phyloP scores from a whole-genome alignment of 2,329 filamentous ascomycete species.

The Xylaria polymorpha region DNA sequence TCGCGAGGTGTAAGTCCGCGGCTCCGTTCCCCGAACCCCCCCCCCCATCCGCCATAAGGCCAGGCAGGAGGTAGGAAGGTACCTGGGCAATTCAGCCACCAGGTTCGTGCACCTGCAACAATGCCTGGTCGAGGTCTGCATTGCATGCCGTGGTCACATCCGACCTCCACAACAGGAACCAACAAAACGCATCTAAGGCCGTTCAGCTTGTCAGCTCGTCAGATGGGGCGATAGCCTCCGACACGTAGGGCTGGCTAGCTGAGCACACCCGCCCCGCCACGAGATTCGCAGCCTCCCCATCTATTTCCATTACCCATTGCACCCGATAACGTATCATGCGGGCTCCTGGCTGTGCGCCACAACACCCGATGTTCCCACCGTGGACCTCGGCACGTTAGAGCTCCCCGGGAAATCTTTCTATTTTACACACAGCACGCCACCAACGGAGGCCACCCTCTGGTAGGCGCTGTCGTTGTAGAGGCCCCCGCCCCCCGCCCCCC shows the following conservation, averaged over 20 bases:
- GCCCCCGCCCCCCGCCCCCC: too few species aligned
- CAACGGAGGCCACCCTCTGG: constrained; percentile 29
- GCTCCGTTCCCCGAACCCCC: constrained; percentile 4
- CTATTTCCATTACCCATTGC: constrained; percentile 4
- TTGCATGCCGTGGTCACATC: constrained; percentile 26
- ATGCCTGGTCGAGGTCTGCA: constrained; percentile 15
- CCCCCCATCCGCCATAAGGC: background rate
- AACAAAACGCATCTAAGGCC: constrained; percentile 14
- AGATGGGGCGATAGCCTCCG: constrained; percentile 34
- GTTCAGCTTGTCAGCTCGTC: constrained; percentile 36
- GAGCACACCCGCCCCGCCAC: constrained; percentile 22
- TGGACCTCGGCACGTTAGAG: constrained; percentile 12
- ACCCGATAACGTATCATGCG: constrained; percentile 5
- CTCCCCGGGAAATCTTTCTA: background rate
- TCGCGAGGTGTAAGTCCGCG: background rate
- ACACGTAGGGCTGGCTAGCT: constrained; percentile 37
- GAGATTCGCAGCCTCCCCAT: constrained; percentile 15
- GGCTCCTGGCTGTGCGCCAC: background rate
- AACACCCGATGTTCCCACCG: background rate
- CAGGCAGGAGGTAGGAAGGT: background rate
- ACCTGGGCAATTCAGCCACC: constrained; percentile 14
- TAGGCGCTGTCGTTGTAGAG: background rate
- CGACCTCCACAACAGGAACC: constrained; percentile 20
- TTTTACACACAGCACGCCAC: constrained; percentile 1
- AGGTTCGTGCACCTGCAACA: constrained; percentile 15